Evolutionary conservation across 352 stramenopile species (phyloP).

Genomic region (Phytophthora meadii): DNA sequence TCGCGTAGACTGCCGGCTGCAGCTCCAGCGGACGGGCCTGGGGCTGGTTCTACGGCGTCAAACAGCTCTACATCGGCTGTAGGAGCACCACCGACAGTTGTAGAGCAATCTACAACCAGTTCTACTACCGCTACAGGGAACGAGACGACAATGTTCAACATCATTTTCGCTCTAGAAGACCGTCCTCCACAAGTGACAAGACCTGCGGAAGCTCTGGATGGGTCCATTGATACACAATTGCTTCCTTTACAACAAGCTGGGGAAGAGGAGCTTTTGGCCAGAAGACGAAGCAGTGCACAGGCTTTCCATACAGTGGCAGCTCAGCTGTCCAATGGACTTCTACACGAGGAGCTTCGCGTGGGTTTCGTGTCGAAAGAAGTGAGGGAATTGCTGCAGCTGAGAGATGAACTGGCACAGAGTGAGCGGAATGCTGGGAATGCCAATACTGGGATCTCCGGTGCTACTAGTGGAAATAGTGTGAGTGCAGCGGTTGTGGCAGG

Average conservation of each 20-base stretch:
- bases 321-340: constrained; percentile 78
- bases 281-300: constrained; percentile 48
- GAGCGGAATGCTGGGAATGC: constrained; percentile 45
- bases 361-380: constrained; percentile 86
- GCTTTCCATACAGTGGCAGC: constrained; percentile 73
- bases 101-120: constrained; percentile 23
- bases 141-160: constrained; percentile 90
- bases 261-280: constrained; percentile 43
- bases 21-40: constrained; percentile 15
- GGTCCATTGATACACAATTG: constrained; percentile 23
- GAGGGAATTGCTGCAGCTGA: constrained; percentile 75
- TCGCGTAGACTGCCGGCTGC: constrained; percentile 38
- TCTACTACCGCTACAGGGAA: constrained; percentile 28
- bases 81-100: constrained; percentile 17
- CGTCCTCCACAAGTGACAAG: constrained; percentile 29
- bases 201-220: constrained; percentile 2
- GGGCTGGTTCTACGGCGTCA: constrained; percentile 2
- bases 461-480: constrained; percentile 37
- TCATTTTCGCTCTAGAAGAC: constrained; percentile 86
- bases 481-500: constrained; percentile 35
- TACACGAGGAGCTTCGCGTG: constrained; percentile 84
- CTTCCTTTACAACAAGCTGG: constrained; percentile 29
- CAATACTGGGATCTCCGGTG: constrained; percentile 20
- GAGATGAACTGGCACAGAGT: constrained; percentile 81
- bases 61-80: constrained; percentile 15